Evolutionary conservation across 495 filamentous ascomycete species (phyloP).

Genomic region (Parmelia sp.): DNA sequence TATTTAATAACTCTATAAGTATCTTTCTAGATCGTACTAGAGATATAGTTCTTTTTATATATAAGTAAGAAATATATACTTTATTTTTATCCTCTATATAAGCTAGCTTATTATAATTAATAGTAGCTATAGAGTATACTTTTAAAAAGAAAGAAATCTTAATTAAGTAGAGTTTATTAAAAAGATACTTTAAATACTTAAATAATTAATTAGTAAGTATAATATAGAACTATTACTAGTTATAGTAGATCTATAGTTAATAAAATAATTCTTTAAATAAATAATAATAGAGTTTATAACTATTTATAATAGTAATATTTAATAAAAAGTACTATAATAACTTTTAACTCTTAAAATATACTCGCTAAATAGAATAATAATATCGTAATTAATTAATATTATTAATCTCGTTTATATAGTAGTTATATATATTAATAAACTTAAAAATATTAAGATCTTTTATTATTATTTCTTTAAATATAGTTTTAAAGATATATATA

Average conservation of each 20-base stretch:
- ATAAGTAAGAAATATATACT: background rate
- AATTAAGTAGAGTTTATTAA: too few species aligned
- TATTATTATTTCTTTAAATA: background rate
- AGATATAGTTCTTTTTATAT: background rate
- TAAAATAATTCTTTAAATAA: background rate
- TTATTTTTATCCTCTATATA: background rate
- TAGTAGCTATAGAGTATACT: background rate
- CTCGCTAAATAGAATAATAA: conserved; percentile 1
- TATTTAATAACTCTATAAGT: background rate
- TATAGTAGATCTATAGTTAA: background rate
- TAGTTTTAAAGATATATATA: background rate
- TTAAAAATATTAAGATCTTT: conserved; percentile 10
- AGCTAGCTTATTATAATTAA: background rate
- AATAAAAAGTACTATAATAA: conserved; percentile 9
- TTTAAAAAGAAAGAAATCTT: too few species aligned
- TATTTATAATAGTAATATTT: conserved; percentile 15
- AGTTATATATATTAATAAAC: background rate
- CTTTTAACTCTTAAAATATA: conserved; percentile 9
- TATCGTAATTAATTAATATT: background rate
- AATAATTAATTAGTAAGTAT: too few species aligned
- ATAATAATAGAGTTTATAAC: background rate
- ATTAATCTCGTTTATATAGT: too few species aligned
- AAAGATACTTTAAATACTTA: too few species aligned
- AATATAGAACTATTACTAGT: background rate
- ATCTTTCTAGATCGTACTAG: background rate